Evolutionary conservation across 2,329 filamentous ascomycete genomes (phyloP).

Genomic region (Diaporthe sp.): DNA sequence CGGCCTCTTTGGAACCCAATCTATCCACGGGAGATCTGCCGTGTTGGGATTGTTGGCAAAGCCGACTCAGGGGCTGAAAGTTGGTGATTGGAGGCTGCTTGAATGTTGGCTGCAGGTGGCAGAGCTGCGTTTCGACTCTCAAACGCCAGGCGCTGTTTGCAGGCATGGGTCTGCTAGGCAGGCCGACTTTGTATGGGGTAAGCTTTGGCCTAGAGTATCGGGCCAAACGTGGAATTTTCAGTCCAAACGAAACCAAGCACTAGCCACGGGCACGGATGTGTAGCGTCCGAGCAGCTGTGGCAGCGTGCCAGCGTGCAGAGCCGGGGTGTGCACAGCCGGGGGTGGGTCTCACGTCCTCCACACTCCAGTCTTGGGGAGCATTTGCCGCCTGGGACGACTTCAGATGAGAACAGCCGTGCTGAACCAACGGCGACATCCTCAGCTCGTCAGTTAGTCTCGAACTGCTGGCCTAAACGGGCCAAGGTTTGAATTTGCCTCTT

Average conservation of each 20-base stretch:
- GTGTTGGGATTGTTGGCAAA: slow-evolving; percentile 14
- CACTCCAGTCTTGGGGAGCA: neutral
- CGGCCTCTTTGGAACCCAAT: slow-evolving; percentile 17
- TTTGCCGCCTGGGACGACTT: neutral
- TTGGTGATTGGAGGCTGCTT: slow-evolving; percentile 11
- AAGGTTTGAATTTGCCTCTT: neutral
- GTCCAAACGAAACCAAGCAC: slow-evolving; percentile 31
- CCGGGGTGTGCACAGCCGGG: neutral
- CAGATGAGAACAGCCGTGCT: slow-evolving; percentile 23
- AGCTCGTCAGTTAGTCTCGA: slow-evolving; percentile 1
- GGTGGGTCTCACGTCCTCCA: slow-evolving; percentile 11
- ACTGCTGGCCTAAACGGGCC: slow-evolving; percentile 18
- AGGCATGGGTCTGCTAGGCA: slow-evolving; percentile 12
- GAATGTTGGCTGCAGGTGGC: neutral
- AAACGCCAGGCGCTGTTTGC: slow-evolving; percentile 18
- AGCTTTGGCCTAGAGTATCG: slow-evolving; percentile 20
- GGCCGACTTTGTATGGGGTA: neutral
- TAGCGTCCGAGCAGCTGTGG: slow-evolving; percentile 13
- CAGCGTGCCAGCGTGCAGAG: neutral
- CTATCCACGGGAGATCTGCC: slow-evolving; percentile 18
- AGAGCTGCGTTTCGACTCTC: slow-evolving; percentile 16
- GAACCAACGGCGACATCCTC: neutral
- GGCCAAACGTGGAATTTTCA: slow-evolving; percentile 33
- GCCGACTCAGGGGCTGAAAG: neutral
- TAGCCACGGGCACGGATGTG: slow-evolving; percentile 26